Conservation (phyloP, 345 rosid species). For the Eucalyptus guilfoylei region DNA sequence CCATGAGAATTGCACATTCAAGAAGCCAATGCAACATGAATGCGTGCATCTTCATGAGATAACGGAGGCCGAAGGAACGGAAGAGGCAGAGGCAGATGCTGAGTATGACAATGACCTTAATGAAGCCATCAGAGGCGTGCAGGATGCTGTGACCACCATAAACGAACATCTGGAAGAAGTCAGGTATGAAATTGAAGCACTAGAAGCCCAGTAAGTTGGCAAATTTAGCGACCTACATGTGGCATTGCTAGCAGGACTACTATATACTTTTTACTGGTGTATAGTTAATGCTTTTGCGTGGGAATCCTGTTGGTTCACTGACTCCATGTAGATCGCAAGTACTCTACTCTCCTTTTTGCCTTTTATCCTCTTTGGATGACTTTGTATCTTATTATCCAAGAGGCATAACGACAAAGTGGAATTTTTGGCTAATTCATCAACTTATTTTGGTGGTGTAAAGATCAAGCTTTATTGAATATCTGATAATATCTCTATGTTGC, state of each 20-base stretch:
- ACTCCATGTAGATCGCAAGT: not conserved
- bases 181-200: slow-evolving; percentile 66
- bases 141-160: slow-evolving; percentile 71
- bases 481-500: not conserved
- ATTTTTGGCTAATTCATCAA: not conserved
- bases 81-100: slow-evolving; percentile 87
- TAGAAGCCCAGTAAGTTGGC: slow-evolving; percentile 21
- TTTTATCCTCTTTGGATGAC: not conserved
- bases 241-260: not conserved
- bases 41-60: slow-evolving; percentile 82
- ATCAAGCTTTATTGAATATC: not conserved
- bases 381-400: not conserved
- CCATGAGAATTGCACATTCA: slow-evolving; percentile 66
- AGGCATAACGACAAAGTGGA: not conserved
- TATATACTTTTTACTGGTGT: not conserved
- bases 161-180: slow-evolving; percentile 80
- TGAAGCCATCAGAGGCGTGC: slow-evolving; percentile 85
- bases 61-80: slow-evolving; percentile 77
- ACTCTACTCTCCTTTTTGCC: not conserved
- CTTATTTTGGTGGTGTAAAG: not conserved
- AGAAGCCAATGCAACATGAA: slow-evolving; percentile 61
- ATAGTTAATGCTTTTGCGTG: not conserved
- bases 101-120: slow-evolving; percentile 73
- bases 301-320: not conserved
- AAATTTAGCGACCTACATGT: not conserved